phyloP scores from a whole-genome alignment of 352 stramenopile species.

The Pythium vanterpoolii region DNA sequence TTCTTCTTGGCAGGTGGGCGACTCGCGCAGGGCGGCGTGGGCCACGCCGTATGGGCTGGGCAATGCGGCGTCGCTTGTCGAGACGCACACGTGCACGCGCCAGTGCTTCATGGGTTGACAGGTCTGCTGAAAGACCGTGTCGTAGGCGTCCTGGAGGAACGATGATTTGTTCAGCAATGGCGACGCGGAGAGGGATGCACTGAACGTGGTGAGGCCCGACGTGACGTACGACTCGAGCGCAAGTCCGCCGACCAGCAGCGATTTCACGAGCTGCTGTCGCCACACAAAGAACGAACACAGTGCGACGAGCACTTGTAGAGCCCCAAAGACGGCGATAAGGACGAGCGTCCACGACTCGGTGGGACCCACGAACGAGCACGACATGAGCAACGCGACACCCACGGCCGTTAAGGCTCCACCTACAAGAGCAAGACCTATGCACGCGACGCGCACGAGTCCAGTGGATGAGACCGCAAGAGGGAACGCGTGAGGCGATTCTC shows the following conservation, averaged over 20 bases:
- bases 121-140: conserved; percentile 21
- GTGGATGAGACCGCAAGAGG: neutral
- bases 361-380: conserved; percentile 24
- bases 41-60: neutral
- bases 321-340: conserved; percentile 23
- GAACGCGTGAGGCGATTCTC: neutral
- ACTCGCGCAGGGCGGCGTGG: conserved; percentile 14
- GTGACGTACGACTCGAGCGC: conserved; percentile 18
- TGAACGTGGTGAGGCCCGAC: conserved; percentile 20
- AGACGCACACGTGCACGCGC: conserved; percentile 20
- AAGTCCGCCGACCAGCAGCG: conserved; percentile 10
- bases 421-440: conserved; percentile 21
- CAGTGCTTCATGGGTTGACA: conserved; percentile 23
- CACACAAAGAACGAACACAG: neutral
- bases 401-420: neutral
- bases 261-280: conserved; percentile 5
- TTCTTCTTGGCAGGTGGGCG: conserved; percentile 22
- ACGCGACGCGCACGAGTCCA: conserved; percentile 18
- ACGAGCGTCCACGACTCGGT: conserved; percentile 29
- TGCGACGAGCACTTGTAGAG: conserved; percentile 4
- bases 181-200: conserved; percentile 6
- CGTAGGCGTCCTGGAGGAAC: conserved; percentile 19
- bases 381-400: conserved; percentile 10
- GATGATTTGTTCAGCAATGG: neutral
- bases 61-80: neutral